Evolutionary conservation across 768 basidiomycete genomes (phyloP).

Genomic region (Boletus eberwhitei): DNA sequence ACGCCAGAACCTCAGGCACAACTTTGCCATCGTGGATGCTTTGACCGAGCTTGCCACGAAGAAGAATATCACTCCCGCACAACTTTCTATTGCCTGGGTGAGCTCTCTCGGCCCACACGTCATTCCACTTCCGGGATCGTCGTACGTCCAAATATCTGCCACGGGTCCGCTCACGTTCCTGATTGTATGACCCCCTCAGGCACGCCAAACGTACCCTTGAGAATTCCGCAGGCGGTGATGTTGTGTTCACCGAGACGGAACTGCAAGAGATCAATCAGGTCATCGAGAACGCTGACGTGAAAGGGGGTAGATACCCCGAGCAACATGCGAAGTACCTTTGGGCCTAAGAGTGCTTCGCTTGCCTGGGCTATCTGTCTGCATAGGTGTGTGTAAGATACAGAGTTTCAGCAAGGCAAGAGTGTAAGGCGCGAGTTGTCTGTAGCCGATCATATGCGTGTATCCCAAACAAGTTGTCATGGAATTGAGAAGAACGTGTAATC

Average conservation of each 20-base stretch:
- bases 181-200: constrained; percentile 10
- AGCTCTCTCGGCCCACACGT: constrained; percentile 37
- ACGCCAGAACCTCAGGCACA: constrained; percentile 26
- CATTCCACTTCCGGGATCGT: constrained; percentile 51
- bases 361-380: not conserved
- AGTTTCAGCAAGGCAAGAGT: not conserved
- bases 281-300: constrained; percentile 34
- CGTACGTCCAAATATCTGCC: constrained; percentile 26
- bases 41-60: constrained; percentile 39
- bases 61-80: constrained; percentile 42
- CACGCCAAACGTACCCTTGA: constrained; percentile 42
- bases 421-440: not conserved
- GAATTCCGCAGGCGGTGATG: constrained; percentile 41
- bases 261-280: constrained; percentile 37
- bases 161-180: not conserved
- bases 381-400: not conserved
- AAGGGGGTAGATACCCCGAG: constrained; percentile 40
- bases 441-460: not conserved
- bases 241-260: constrained; percentile 41
- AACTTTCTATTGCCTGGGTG: constrained; percentile 47
- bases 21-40: constrained; percentile 42
- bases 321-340: constrained; percentile 27
- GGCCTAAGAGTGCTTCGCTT: constrained; percentile 21
- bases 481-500: not conserved
- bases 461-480: not conserved